Evolutionary conservation across 345 rosid genomes (phyloP).

Genomic region (Pistacia atlantica): DNA sequence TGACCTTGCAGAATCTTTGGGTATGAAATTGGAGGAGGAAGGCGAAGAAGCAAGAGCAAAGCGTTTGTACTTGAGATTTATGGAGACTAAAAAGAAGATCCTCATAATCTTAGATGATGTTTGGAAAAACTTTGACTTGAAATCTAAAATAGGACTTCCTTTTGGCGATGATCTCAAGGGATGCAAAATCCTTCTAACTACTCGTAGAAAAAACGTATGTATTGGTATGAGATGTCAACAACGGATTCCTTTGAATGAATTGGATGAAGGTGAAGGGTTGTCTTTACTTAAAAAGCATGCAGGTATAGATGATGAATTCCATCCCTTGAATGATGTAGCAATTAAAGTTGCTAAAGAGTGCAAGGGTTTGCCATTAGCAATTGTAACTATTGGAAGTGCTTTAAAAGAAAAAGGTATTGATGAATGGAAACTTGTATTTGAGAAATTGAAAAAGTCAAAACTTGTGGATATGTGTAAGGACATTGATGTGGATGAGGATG

Average conservation of each 20-base stretch:
- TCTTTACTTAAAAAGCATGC: not conserved
- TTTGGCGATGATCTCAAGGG: not conserved
- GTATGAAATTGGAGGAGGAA: not conserved
- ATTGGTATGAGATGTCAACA: not conserved
- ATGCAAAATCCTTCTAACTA: slow-evolving; percentile 20
- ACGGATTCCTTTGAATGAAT: not conserved
- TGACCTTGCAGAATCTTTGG: not conserved
- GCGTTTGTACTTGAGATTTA: slow-evolving; percentile 2
- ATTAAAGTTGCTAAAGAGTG: not conserved
- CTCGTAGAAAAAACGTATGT: not conserved
- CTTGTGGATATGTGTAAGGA: not conserved
- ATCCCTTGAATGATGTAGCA: not conserved
- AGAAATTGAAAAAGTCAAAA: slow-evolving; percentile 16
- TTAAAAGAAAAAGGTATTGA: not conserved
- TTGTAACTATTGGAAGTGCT: slow-evolving; percentile 1
- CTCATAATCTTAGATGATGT: slow-evolving; percentile 31
- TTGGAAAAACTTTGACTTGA: slow-evolving; percentile 16
- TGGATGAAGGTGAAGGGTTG: slow-evolving; percentile 15
- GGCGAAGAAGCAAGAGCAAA: slow-evolving; percentile 1
- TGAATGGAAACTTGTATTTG: not conserved
- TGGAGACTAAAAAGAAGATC: not conserved
- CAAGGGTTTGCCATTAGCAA: not conserved
- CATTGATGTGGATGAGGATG: not conserved
- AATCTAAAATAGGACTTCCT: slow-evolving; percentile 16
- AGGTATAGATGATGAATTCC: not conserved